Evolutionary conservation across 306 rosid species (phyloP), one percentile per base, ranked within the genome.

Genomic region (Canavalia ensiformis): DNA sequence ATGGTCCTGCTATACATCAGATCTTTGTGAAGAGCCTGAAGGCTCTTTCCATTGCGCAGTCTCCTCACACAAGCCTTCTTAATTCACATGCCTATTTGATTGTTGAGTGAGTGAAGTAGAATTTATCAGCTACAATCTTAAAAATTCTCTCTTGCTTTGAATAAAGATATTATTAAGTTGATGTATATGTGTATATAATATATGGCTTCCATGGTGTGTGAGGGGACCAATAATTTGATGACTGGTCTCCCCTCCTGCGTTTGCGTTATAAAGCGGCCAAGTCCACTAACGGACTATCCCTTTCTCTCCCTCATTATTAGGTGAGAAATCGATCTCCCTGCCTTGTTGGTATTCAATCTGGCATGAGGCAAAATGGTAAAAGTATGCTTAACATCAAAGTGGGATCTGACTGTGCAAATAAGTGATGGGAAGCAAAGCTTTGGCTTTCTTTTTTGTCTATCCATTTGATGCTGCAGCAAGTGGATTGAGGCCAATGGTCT

Each of bases 321-420:
- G 54, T 78, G 75, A 77, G 81, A 84, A 79, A 64, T 88, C 79
- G 31, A 77, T 87, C 86, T 67, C 83, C 83, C 78, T 83, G 75
- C 45, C 79, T 81, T 89, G 89, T 91, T 84, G 90, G 88, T 89
- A 87, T 82, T 85, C 92, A 80, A 83, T 87, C 84, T 76, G 71
- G 84, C 82, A 77, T 68, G 84, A 86, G 54, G 76, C 78, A 79
- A 57, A 49, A 81, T 76, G 85, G 83, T 83, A 87, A 85, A 85
- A 66, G 88, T 85, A 76, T 83, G 77, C 88, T n/a, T 77, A 79
- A 87, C 85, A 79, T 69, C 86, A 13, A 81, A 84, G 92, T 90
- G 93, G 91, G 88, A 90, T 88, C 86, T 89, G 97, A 93, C 94
- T 86, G 82, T 87, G 90, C 92, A 75, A 84, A 63, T 81, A 13